Base-by-base conservation (phyloP, 2,329 filamentous ascomycete species). In the Sporothrix humicola region DNA sequence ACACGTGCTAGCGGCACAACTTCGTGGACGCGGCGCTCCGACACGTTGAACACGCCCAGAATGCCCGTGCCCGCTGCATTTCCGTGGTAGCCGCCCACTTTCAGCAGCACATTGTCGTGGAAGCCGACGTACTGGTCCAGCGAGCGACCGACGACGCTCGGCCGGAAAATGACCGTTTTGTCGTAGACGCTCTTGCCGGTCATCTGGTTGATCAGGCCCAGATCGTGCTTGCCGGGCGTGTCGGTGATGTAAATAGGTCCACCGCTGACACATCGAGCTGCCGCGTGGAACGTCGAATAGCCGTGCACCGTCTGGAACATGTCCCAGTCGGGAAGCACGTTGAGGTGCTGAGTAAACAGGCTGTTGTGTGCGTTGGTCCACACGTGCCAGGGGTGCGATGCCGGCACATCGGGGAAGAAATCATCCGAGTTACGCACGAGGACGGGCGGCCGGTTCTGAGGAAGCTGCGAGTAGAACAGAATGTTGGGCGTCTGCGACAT, bases 171-270 rank as follows among this genome's bases (percentile, higher is more conserved):
- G 0, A 97, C 88, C 0, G 93, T 96, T 76, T 89, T 91, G 0
- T 91, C 93, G 31, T 88, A 85, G 0, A 90, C 85, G 0, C 93
- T 96, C 12, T 86, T 84, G 0, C 92, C 95, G 0, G 92, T 94
- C 87, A 98, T 95, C 80, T 97, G 91, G 42, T 86, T 82, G 74
- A 99, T 92, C 17, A 99, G 82, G 6, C 86, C 82, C 44, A 94
- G 79, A 78, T 97, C 87, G 80, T 98, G 94, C 74, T 93, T 83
- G 0, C 94, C 95, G 0, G 95, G 95, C 0, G 90, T 88, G 81
- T 99, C 96, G 0, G 95, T 98, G 80, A 99, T 95, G 78, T 97
- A 98, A 56, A 99, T 92, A 0, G 95, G 96, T 0, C 96, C 96
- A 9, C 96, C 96, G 66, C 92, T 95, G 10, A 99, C 86, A 80